phyloP scores from a whole-genome alignment of 1,284 basidiomycete genomes.

The Vanrija pseudolonga region DNA sequence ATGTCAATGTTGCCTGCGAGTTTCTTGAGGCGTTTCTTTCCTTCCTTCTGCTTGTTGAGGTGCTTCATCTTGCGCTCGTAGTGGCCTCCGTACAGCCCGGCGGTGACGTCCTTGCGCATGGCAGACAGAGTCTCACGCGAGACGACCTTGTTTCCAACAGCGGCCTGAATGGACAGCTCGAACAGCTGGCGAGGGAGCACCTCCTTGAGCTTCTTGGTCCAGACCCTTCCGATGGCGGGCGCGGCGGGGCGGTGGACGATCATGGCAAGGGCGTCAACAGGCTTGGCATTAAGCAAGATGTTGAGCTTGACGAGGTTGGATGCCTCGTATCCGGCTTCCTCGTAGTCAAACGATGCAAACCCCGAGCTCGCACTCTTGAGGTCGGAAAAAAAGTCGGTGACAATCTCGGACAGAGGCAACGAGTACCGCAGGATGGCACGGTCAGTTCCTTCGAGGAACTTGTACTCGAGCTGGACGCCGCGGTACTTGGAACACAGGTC shows the following conservation, averaged over 20 bases:
- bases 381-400: conserved; percentile 88
- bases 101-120: conserved; percentile 88
- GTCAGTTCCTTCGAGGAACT: conserved; percentile 62
- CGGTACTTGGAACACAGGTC: conserved; percentile 77
- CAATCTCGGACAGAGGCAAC: conserved; percentile 79
- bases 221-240: conserved; percentile 66
- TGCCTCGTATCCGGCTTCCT: conserved; percentile 77
- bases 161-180: conserved; percentile 83
- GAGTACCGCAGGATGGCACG: conserved; percentile 74
- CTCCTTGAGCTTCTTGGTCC: conserved; percentile 86
- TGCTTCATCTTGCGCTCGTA: conserved; percentile 89
- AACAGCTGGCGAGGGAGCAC: conserved; percentile 90
- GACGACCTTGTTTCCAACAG: conserved; percentile 75
- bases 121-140: conserved; percentile 84
- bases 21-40: conserved; percentile 78
- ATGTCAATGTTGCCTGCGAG: conserved; percentile 76
- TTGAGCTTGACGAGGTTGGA: conserved; percentile 83
- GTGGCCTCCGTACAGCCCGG: conserved; percentile 89
- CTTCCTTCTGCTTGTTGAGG: conserved; percentile 86
- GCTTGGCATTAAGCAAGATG: conserved; percentile 78
- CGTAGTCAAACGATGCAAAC: conserved; percentile 91
- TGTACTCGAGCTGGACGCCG: conserved; percentile 71
- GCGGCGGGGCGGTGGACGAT: conserved; percentile 71
- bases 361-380: conserved; percentile 80
- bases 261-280: conserved; percentile 86